Evolutionary conservation across 2,329 filamentous ascomycete genomes (phyloP).

Genomic region (Stagonosporopsis chrysanthemi): DNA sequence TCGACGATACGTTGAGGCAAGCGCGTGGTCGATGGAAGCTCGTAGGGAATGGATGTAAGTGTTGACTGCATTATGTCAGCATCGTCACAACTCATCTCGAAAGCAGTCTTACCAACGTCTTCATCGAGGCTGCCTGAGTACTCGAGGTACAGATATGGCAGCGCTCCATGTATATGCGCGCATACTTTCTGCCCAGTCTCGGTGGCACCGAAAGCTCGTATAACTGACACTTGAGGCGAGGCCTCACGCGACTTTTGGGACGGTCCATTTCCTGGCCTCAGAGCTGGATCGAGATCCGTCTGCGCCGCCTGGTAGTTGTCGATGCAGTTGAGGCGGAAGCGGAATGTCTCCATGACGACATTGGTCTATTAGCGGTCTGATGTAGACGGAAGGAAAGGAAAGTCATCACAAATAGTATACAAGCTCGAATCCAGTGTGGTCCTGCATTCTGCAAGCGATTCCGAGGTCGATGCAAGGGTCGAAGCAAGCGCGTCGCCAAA

Average conservation of each 20-base stretch:
- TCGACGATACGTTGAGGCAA: conserved; percentile 83
- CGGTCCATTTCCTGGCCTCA: conserved; percentile 68
- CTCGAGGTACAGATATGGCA: conserved; percentile 94
- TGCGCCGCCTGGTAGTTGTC: conserved; percentile 89
- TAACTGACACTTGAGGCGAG: conserved; percentile 79
- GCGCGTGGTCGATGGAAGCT: conserved; percentile 86
- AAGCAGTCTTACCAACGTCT: conserved; percentile 67
- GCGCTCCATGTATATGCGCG: conserved; percentile 92
- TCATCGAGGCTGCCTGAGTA: conserved; percentile 74
- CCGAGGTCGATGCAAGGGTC: conserved; percentile 8
- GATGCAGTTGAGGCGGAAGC: conserved; percentile 91
- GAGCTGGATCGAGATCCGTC: conserved; percentile 79
- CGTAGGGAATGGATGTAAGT: conserved; percentile 80
- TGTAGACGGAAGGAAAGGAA: conserved; percentile 11
- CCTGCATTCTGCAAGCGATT: neutral
- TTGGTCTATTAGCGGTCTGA: neutral
- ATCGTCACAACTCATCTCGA: neutral
- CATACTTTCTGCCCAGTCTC: conserved; percentile 96
- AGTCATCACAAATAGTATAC: conserved; percentile 17
- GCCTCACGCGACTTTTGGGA: conserved; percentile 62
- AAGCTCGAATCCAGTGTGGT: neutral
- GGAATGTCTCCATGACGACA: conserved; percentile 74
- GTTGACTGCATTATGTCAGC: conserved; percentile 63
- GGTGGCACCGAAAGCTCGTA: conserved; percentile 90
- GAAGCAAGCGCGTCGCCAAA: neutral